phyloP scores from a whole-genome alignment of 177 flowering plant species.

The Telopea speciosissima region DNA sequence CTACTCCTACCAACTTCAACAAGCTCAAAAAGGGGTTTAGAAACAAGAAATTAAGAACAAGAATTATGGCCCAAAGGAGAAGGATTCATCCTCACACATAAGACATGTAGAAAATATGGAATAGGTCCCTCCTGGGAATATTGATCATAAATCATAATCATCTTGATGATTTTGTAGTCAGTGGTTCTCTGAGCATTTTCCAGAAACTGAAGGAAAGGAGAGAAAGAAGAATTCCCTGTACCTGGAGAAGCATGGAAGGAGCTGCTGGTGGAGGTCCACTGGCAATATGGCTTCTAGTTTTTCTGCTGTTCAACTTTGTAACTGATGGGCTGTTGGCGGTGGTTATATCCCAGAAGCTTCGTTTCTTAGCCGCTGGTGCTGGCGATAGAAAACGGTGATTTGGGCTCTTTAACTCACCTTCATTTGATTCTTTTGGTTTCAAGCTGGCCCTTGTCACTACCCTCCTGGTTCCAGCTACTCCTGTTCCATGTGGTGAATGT shows the following conservation, averaged over 20 bases:
- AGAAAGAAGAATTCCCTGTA: constrained; percentile 17
- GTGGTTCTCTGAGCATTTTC: not conserved
- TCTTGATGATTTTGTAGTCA: not conserved
- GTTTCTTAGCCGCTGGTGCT: constrained; percentile 64
- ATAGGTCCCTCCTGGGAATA: not conserved
- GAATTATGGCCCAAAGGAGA: no score
- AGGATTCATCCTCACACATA: no score
- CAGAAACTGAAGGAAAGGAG: not conserved
- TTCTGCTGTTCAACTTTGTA: constrained; percentile 50
- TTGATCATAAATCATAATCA: not conserved
- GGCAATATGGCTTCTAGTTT: constrained; percentile 66
- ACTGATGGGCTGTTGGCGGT: constrained; percentile 77
- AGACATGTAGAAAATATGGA: not conserved
- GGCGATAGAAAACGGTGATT: constrained; percentile 65
- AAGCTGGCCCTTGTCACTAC: constrained; percentile 51
- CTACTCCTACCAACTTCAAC: not conserved
- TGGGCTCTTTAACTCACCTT: constrained; percentile 61
- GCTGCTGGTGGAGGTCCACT: constrained; percentile 43
- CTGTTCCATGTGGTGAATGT: constrained; percentile 25
- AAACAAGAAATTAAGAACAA: no score
- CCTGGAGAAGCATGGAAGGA: constrained; percentile 95
- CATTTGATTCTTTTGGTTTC: constrained; percentile 35
- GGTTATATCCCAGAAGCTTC: constrained; percentile 90
- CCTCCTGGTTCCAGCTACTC: constrained; percentile 29
- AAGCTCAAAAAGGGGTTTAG: no score